Base-by-base conservation (phyloP, 805 yeast species). In the Pichia phayaonensis region DNA sequence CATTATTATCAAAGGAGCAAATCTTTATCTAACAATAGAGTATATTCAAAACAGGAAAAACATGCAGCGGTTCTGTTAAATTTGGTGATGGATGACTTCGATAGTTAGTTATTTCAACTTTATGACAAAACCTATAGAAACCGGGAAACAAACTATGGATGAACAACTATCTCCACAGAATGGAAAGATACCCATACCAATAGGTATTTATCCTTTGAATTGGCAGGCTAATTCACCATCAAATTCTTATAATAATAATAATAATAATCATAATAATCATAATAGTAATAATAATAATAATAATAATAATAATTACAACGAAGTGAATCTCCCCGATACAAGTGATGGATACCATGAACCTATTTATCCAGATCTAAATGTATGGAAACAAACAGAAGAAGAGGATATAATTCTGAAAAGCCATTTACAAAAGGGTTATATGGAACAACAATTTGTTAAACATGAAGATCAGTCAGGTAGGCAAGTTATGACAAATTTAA, bases 391-490 rank as follows among this genome's bases (percentile, higher is more conserved):
- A 58, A 72, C 75, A 7, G 55, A 71, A 11, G 71, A 70, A 12
- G 89, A 84, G 52, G 81, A 79, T 56, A 71, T 67, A 4, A 64
- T 79, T 24, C 75, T 83, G 59, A 72, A 75, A 46, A 75, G 71
- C 34, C 72, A 75, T 60, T 69, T 87, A 42, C 88, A 83, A 56
- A 81, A 84, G 58, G 96, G 96, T 8, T 81, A 75, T 56, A 75
- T 74, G 51, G 89, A 86, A 58, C 68, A 80, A 1, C 83, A 90
- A 2, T 64, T 65, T 22, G 87, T 83, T 1, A 62, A 73, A 38
- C 80, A 84, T 60, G 96, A 88, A 64, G 76, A 83, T 46, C 79
- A 83, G 45, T 77, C 88, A 0, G 90, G 89, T 1, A 70, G 89
- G 46, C 80, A 77, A 54, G 68, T 82, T 20, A 67, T 45, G 1